Conservation (phyloP, 23 red algal species). For the Cyanidium caldarium region DNA sequence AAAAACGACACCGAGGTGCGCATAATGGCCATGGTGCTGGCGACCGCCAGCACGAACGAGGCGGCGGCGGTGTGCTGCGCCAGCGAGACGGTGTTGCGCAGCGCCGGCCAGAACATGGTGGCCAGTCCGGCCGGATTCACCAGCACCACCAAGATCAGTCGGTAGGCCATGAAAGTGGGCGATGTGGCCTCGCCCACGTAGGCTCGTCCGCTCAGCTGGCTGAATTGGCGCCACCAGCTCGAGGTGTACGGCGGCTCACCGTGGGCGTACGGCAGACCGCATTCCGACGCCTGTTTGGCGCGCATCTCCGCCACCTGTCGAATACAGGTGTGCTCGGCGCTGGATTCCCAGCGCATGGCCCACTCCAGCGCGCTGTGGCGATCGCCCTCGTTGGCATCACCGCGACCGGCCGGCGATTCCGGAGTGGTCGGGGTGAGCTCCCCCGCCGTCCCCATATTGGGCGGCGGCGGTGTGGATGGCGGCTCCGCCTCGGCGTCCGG, state of each 20-base stretch:
- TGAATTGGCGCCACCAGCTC: not conserved
- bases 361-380: not conserved
- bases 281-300: not conserved
- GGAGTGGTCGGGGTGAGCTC: no score
- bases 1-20: constrained; percentile 2
- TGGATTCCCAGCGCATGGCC: not conserved
- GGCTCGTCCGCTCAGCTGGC: not conserved
- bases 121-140: constrained; percentile 3
- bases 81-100: not conserved
- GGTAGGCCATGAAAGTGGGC: not conserved
- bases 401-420: no score
- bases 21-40: constrained; percentile 8
- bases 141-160: not conserved
- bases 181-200: not conserved
- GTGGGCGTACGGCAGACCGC: not conserved
- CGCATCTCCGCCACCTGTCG: not conserved
- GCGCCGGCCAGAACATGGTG: not conserved
- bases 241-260: not conserved
- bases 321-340: not conserved
- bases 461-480: no score
- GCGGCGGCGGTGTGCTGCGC: not conserved
- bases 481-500: no score
- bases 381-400: no score
- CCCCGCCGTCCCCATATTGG: no score
- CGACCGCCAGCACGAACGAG: not conserved